These are phyloP conservation scores for Peronospora belbahrii DNA, from an alignment of 352 stramenopile genomes.

Conservation along the genomic window DNA sequence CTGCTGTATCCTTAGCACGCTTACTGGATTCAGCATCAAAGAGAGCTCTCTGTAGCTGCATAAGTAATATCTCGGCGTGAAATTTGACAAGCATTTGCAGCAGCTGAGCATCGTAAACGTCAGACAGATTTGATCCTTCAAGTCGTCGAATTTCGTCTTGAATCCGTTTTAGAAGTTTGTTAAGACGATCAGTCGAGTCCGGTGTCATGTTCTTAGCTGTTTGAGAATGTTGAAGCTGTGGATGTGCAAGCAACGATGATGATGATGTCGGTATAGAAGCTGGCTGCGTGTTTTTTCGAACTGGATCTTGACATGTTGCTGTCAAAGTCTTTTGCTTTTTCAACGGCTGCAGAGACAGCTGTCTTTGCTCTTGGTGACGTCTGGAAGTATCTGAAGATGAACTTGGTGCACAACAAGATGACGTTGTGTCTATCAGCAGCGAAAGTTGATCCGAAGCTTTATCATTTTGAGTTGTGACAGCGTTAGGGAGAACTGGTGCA, in stretches of 20 bases:
- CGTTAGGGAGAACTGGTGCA: not conserved
- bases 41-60: constrained; percentile 15
- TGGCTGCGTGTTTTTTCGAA: not conserved
- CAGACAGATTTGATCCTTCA: not conserved
- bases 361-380: constrained; percentile 1
- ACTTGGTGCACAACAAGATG: not conserved
- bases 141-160: constrained; percentile 28
- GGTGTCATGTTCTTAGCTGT: not conserved
- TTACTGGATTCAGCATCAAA: constrained; percentile 1
- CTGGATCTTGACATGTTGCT: constrained; percentile 6
- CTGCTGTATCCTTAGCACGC: constrained; percentile 8
- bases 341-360: not conserved
- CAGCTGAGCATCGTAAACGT: constrained; percentile 28
- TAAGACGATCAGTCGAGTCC: not conserved
- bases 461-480: not conserved
- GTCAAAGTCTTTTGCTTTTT: constrained; percentile 8
- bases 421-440: constrained; percentile 2
- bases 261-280: constrained; percentile 1
- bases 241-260: constrained; percentile 7
- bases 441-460: constrained; percentile 8
- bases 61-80: constrained; percentile 22
- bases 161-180: constrained; percentile 11
- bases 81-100: constrained; percentile 31
- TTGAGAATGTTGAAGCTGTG: not conserved
- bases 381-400: not conserved